Conservation (phyloP, 23 red algal genomes). For the Gracilariopsis chorda region DNA sequence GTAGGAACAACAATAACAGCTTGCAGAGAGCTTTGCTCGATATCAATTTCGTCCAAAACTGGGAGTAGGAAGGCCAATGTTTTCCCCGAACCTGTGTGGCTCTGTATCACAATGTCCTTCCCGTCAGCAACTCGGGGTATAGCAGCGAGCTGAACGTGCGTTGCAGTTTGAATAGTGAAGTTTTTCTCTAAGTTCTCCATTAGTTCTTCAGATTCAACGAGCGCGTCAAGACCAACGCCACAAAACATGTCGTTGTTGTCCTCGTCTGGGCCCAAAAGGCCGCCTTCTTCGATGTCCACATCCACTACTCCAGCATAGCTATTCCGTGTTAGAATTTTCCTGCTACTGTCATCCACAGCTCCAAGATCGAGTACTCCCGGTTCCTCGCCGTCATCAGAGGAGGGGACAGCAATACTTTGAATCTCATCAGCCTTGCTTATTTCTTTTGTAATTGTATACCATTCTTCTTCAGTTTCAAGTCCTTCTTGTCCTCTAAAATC, state of each 20-base stretch:
- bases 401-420: background rate
- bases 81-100: constrained; percentile 88
- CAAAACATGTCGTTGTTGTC: constrained; percentile 73
- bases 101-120: constrained; percentile 72
- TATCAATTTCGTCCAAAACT: constrained; percentile 67
- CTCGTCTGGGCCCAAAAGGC: constrained; percentile 37
- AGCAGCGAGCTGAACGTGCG: constrained; percentile 63
- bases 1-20: constrained; percentile 83
- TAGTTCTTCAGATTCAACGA: constrained; percentile 42
- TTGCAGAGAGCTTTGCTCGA: background rate
- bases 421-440: constrained; percentile 10
- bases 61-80: constrained; percentile 87
- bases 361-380: constrained; percentile 27
- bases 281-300: constrained; percentile 54
- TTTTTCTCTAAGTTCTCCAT: constrained; percentile 33
- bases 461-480: background rate
- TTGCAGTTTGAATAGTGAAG: constrained; percentile 37
- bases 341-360: constrained; percentile 30
- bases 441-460: background rate
- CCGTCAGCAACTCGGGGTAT: constrained; percentile 67
- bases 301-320: constrained; percentile 52
- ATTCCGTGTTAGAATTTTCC: background rate
- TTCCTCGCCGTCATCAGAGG: background rate
- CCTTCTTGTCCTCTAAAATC: background rate
- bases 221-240: constrained; percentile 57